phyloP scores from a whole-genome alignment of 116 monocot species.

The Thalassia testudinum region DNA sequence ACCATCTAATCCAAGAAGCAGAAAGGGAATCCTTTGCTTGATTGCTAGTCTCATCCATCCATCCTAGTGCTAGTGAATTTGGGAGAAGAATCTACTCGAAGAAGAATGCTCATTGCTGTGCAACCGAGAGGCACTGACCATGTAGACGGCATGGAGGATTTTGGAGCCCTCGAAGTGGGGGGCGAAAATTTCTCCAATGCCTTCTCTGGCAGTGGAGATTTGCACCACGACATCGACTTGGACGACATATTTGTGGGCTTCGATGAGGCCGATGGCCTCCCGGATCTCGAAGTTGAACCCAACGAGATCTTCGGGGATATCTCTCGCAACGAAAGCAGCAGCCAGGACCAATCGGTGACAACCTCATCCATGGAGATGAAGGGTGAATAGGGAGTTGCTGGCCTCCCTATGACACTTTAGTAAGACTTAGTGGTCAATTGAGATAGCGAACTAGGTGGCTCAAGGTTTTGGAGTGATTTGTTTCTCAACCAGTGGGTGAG shows the following conservation, averaged over 20 bases:
- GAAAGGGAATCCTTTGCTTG: too few species aligned
- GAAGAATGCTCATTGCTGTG: not conserved
- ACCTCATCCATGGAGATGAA: slow-evolving; percentile 1
- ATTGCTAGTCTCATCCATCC: too few species aligned
- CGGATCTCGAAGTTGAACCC: slow-evolving; percentile 65
- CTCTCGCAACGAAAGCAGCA: slow-evolving; percentile 4
- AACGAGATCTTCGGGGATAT: slow-evolving; percentile 41
- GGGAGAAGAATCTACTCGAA: not conserved
- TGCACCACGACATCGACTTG: slow-evolving; percentile 69
- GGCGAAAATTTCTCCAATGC: slow-evolving; percentile 8
- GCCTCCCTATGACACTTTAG: too few species aligned
- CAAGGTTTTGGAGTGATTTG: too few species aligned
- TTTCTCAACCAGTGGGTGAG: too few species aligned
- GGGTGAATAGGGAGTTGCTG: too few species aligned
- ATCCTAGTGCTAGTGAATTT: too few species aligned
- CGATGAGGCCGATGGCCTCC: slow-evolving; percentile 57
- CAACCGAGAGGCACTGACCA: slow-evolving; percentile 3
- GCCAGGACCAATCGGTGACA: not conserved
- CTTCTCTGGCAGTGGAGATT: not conserved
- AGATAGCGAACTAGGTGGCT: too few species aligned
- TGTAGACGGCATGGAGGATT: slow-evolving; percentile 3
- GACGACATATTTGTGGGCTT: slow-evolving; percentile 48
- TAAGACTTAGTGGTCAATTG: too few species aligned
- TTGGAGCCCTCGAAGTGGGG: not conserved
- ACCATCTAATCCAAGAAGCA: too few species aligned